Base-by-base conservation (phyloP, 208 protist species). In the Crithidia thermophila region DNA sequence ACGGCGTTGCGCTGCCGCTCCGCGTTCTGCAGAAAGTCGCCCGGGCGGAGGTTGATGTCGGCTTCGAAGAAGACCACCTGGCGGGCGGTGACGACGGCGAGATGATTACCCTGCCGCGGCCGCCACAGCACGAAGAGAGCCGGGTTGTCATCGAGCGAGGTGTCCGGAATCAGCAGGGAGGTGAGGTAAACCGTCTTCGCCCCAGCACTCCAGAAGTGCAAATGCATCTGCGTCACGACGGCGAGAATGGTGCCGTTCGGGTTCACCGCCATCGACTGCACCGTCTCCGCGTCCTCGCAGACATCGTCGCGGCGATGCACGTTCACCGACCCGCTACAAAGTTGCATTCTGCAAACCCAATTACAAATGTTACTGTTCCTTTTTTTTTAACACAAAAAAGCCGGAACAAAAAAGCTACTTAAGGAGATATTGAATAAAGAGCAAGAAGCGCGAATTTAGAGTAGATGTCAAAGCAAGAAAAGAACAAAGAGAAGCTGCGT, bases 51-150 rank as follows among this genome's bases (percentile, higher is more conserved):
- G 28, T 64, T 72, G 39, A 78, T 78, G 55, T 78, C 64, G 0
- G 55, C 63, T 43, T 78, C 64, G 50, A 79, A 88, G 61, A 92
- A 91, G 14, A 88, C 51, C 3, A 94, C 30, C 4, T 79, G 85
- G 13, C 78, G 75, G 10, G 71, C 43, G 0, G 84, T 90, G 34
- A 82, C 53, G 18, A 91, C 75, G n/a, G 82, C 88, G 27, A 94
- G 65, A 34, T 68, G 46, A 13, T 81, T 77, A 31, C 59, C 62
- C 25, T n/a, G 33, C 7, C 53, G 63, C 5, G 82, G 83, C 30
- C 87, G 85, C 88, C 85, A 94, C 39, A 91, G 72, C 23, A 88
- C 61, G 16, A 78, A 72, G 31, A 81, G 60, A 21, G 67, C 81
- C 8, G 75, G 71, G 47, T 91, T 78, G 34, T 87, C 81, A 30